phyloP scores from a whole-genome alignment of 2,329 filamentous ascomycete species.

The Fusarium haematococcum region DNA sequence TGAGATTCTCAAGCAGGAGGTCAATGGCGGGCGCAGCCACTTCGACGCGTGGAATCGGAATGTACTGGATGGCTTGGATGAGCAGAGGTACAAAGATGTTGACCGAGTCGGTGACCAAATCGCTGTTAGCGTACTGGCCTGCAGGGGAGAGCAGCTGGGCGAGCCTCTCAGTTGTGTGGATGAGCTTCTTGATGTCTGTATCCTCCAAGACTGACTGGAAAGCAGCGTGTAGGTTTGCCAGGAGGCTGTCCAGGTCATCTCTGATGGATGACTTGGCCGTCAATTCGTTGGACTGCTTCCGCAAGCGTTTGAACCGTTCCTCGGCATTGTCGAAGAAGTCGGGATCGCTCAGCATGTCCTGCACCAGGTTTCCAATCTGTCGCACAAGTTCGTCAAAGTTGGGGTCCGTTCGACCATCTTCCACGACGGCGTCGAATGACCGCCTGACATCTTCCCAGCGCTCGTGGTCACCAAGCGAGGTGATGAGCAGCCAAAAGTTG shows the following conservation, averaged over 20 bases:
- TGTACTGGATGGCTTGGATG: constrained; percentile 82
- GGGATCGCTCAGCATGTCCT: constrained; percentile 87
- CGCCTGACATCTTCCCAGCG: constrained; percentile 82
- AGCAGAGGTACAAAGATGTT: constrained; percentile 85
- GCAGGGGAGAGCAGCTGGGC: constrained; percentile 76
- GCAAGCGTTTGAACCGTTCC: constrained; percentile 62
- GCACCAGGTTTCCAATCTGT: constrained; percentile 78
- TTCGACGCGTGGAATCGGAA: constrained; percentile 93
- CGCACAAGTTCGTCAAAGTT: constrained; percentile 84
- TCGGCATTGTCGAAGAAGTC: constrained; percentile 84
- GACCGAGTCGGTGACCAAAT: constrained; percentile 79
- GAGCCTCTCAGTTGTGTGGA: constrained; percentile 75
- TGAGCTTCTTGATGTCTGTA: constrained; percentile 75
- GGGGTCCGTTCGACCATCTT: constrained; percentile 80
- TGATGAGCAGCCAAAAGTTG: constrained; percentile 85
- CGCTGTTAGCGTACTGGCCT: constrained; percentile 73
- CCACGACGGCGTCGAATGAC: constrained; percentile 76
- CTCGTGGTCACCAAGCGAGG: constrained; percentile 79
- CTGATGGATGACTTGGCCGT: constrained; percentile 75
- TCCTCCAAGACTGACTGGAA: constrained; percentile 78
- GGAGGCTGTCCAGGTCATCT: constrained; percentile 77
- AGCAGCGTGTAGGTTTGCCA: constrained; percentile 76
- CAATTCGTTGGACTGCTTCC: constrained; percentile 70
- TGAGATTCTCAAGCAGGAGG: constrained; percentile 88
- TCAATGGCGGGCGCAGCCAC: constrained; percentile 86